Conservation (phyloP, 2,329 filamentous ascomycete species). For the Fulvia fulva region DNA sequence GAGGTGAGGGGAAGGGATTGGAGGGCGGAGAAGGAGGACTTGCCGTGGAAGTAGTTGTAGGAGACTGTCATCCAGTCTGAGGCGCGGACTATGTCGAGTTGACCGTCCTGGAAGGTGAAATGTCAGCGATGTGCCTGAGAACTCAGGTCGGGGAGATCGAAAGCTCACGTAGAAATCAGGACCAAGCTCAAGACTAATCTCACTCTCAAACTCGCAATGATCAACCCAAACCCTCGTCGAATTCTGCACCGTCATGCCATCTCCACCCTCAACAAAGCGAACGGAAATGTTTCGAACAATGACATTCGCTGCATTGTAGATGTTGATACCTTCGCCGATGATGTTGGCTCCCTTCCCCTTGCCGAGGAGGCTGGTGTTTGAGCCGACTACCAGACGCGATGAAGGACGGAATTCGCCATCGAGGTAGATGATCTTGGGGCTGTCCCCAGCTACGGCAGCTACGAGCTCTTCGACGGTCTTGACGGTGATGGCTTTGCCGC, state of each 20-base stretch:
- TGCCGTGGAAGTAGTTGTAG: slow-evolving; percentile 47
- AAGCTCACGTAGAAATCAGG: slow-evolving; percentile 23
- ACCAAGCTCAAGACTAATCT: slow-evolving; percentile 31
- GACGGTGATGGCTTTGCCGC: slow-evolving; percentile 35
- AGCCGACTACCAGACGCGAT: slow-evolving; percentile 42
- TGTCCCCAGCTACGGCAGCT: slow-evolving; percentile 43
- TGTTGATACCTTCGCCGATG: slow-evolving; percentile 36
- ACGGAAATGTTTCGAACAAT: slow-evolving; percentile 40
- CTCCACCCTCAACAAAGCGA: slow-evolving; percentile 38
- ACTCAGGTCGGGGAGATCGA: no score
- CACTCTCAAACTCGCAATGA: slow-evolving; percentile 47
- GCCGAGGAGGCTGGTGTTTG: slow-evolving; percentile 45
- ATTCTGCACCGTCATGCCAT: slow-evolving; percentile 45
- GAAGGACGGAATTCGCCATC: slow-evolving; percentile 42
- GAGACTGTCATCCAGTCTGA: slow-evolving; percentile 47
- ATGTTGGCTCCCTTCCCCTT: slow-evolving; percentile 36
- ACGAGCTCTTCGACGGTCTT: slow-evolving; percentile 38
- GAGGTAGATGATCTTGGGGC: slow-evolving; percentile 42
- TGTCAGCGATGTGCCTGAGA: no score
- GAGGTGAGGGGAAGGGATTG: not conserved
- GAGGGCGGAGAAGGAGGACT: not conserved
- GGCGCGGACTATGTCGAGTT: slow-evolving; percentile 45
- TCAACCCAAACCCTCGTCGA: slow-evolving; percentile 48
- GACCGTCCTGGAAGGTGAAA: slow-evolving; percentile 35
- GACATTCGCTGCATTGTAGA: slow-evolving; percentile 38